Conservation (phyloP, 768 basidiomycete genomes). For the Austroboletus eburneus region DNA sequence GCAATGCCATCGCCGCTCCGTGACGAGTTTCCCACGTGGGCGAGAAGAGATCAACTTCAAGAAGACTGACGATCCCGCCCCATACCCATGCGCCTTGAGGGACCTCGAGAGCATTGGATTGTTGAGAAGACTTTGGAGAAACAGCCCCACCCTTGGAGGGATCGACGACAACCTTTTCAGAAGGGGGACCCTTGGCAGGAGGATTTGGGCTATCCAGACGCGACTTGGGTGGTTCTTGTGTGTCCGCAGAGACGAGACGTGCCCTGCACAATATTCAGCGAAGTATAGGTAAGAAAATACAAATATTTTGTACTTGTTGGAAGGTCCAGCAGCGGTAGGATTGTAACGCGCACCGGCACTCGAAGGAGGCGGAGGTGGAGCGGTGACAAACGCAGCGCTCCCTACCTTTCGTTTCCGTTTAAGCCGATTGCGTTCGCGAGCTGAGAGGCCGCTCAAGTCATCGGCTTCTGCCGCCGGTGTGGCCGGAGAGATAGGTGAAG, state of each 20-base stretch:
- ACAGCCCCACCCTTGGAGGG: constrained; percentile 84
- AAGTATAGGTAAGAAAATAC: constrained; percentile 1
- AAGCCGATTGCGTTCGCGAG: constrained; percentile 88
- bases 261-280: constrained; percentile 42
- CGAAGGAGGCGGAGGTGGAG: constrained; percentile 59
- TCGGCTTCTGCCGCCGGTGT: constrained; percentile 35
- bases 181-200: constrained; percentile 33
- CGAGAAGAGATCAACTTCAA: constrained; percentile 82
- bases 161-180: constrained; percentile 72
- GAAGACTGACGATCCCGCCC: constrained; percentile 75
- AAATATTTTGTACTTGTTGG: constrained; percentile 53
- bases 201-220: constrained; percentile 56
- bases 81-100: constrained; percentile 77
- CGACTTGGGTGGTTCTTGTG: constrained; percentile 45
- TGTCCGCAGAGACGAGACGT: constrained; percentile 67
- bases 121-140: constrained; percentile 69
- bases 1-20: constrained; percentile 86
- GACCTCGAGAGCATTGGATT: constrained; percentile 75
- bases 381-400: constrained; percentile 75
- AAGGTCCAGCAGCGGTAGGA: constrained; percentile 50
- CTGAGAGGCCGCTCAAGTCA: constrained; percentile 64
- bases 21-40: constrained; percentile 92
- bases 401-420: constrained; percentile 93
- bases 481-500: constrained; percentile 45
- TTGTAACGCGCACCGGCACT: constrained; percentile 57